phyloP scores from a whole-genome alignment of 2,329 filamentous ascomycete species.

The Fusarium setosum region DNA sequence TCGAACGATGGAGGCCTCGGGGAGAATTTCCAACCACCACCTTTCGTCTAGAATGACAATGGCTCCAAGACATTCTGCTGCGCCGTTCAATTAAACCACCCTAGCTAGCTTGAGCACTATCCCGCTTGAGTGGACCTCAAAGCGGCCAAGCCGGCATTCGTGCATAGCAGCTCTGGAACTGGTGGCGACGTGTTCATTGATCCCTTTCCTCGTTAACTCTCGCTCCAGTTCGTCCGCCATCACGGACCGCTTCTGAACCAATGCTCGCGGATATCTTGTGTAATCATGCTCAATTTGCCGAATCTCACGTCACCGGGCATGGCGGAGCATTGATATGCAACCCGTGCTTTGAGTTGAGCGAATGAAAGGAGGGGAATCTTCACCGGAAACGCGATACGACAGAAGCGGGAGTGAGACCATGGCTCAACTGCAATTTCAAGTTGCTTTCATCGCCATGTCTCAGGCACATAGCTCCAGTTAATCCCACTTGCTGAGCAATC shows the following conservation, averaged over 20 bases:
- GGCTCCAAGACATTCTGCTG: neutral
- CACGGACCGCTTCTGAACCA: neutral
- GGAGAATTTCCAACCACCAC: too few relatives aligned
- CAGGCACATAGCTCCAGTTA: neutral
- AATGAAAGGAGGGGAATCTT: neutral
- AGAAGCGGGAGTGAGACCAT: neutral
- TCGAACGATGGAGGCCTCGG: too few relatives aligned
- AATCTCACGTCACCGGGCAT: neutral
- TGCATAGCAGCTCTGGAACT: neutral
- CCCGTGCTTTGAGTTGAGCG: neutral
- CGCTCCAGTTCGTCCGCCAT: neutral
- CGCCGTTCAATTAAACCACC: neutral
- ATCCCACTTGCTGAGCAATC: too few relatives aligned
- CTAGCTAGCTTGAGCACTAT: neutral
- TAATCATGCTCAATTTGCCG: neutral
- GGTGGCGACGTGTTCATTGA: neutral
- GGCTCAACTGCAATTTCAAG: slow-evolving; percentile 4
- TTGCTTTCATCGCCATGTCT: neutral
- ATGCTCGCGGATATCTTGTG: neutral
- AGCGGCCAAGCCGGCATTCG: neutral
- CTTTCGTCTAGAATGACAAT: neutral
- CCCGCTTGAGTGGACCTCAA: neutral
- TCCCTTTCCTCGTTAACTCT: neutral
- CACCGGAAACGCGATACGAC: neutral
- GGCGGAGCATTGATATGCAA: neutral